Conservation (phyloP, 805 yeast species). For the Citeromyces matritensis region DNA sequence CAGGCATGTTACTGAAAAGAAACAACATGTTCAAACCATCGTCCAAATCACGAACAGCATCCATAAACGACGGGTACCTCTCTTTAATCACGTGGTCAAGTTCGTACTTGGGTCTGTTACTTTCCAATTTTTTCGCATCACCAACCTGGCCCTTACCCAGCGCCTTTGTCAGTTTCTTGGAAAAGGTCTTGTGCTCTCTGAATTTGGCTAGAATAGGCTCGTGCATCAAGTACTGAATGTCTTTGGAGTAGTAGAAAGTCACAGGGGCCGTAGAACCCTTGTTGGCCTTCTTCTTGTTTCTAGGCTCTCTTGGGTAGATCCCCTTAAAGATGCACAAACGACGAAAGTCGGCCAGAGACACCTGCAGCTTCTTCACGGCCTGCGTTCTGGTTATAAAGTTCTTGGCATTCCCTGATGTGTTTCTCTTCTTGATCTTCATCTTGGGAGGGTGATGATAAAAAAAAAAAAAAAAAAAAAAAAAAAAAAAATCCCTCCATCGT, state of each 20-base stretch:
- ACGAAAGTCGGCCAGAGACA: slow-evolving; percentile 91
- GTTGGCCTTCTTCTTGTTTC: slow-evolving; percentile 91
- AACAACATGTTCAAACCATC: slow-evolving; percentile 94
- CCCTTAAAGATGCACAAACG: slow-evolving; percentile 97
- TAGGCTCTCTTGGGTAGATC: slow-evolving; percentile 92
- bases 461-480: neutral
- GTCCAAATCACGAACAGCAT: slow-evolving; percentile 85
- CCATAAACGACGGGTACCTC: slow-evolving; percentile 86
- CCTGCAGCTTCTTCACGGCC: slow-evolving; percentile 83
- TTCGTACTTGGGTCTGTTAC: slow-evolving; percentile 68
- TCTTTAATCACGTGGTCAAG: slow-evolving; percentile 87
- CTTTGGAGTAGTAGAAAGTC: slow-evolving; percentile 88
- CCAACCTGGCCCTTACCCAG: slow-evolving; percentile 84
- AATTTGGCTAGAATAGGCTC: slow-evolving; percentile 87
- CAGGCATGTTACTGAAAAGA: slow-evolving; percentile 88
- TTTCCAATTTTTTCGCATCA: slow-evolving; percentile 77
- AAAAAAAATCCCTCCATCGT: neutral
- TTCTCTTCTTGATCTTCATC: slow-evolving; percentile 62
- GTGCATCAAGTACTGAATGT: slow-evolving; percentile 87
- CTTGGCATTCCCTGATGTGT: slow-evolving; percentile 78
- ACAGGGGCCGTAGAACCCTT: slow-evolving; percentile 96
- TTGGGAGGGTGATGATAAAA: neutral
- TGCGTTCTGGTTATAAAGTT: slow-evolving; percentile 89
- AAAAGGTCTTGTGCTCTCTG: slow-evolving; percentile 90
- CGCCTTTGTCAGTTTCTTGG: slow-evolving; percentile 79